A percentile compares a stretch with the other conserved stretches of the same genome.
Conservation (phyloP, 352 stramenopile genomes). For the Thalassiosira exigua region DNA sequence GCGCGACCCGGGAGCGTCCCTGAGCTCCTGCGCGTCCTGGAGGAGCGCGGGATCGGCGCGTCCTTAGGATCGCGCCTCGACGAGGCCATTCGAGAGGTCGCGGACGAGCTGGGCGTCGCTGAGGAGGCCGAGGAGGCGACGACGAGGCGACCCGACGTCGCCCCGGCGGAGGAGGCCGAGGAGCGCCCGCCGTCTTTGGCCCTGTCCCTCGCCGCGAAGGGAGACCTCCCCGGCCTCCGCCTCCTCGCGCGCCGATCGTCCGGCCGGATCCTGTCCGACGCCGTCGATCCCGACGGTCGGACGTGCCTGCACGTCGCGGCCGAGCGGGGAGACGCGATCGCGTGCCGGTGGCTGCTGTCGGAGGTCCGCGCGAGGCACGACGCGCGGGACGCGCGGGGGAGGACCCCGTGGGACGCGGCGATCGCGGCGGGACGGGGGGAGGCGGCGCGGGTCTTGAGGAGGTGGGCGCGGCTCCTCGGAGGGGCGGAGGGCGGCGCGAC, state of each 20-base stretch:
- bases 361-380: slow-evolving; percentile 46
- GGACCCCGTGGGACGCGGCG: slow-evolving; percentile 42
- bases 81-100: slow-evolving; percentile 49
- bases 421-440: slow-evolving; percentile 20
- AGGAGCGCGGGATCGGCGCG: slow-evolving; percentile 58
- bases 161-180: neutral
- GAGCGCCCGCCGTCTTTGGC: slow-evolving; percentile 33
- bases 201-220: slow-evolving; percentile 36
- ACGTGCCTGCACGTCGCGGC: slow-evolving; percentile 72
- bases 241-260: slow-evolving; percentile 46
- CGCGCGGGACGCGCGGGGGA: slow-evolving; percentile 31
- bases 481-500: neutral
- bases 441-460: slow-evolving; percentile 3
- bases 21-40: slow-evolving; percentile 56
- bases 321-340: slow-evolving; percentile 42
- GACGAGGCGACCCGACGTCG: neutral
- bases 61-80: slow-evolving; percentile 58
- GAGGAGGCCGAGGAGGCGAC: neutral
- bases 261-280: slow-evolving; percentile 47
- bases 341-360: slow-evolving; percentile 69
- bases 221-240: slow-evolving; percentile 51
- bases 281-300: slow-evolving; percentile 40
- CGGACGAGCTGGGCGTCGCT: slow-evolving; percentile 57
- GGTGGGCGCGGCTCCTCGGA: neutral
- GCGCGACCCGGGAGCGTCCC: slow-evolving; percentile 33